Evolutionary conservation across 148 eudicot species (phyloP).

Genomic region (Polygonum aviculare): DNA sequence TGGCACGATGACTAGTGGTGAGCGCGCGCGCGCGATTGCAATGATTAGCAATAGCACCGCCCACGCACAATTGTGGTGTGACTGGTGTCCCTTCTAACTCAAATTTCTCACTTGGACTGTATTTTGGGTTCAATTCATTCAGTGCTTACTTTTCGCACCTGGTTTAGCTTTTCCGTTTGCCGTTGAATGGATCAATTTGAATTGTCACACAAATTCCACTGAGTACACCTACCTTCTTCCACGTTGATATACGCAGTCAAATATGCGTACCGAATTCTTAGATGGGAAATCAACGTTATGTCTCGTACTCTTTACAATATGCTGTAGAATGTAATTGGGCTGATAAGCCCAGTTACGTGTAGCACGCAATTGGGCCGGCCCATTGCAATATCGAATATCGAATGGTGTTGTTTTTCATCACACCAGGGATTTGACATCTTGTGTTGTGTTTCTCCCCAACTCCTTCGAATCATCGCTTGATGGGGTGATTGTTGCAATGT

Average conservation of each 20-base stretch:
- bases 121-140: slow-evolving; percentile 4
- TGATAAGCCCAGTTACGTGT: no score
- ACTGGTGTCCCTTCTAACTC: neutral
- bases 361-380: no score
- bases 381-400: no score
- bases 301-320: neutral
- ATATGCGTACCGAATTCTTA: no score
- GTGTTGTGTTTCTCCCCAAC: no score
- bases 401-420: no score
- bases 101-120: slow-evolving; percentile 1
- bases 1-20: neutral
- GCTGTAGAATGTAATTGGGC: neutral
- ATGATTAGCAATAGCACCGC: neutral
- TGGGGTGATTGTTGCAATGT: no score
- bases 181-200: neutral
- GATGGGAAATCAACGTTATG: no score
- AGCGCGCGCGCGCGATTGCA: neutral
- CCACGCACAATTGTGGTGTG: neutral
- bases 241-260: no score
- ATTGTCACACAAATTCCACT: neutral
- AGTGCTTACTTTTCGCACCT: neutral
- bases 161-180: neutral
- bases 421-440: no score
- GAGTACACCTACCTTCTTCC: no score
- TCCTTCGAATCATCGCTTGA: no score